These are phyloP conservation scores for Globisporangium ultimum DNA, from an alignment of 352 stramenopile species.

Conservation along the genomic window DNA sequence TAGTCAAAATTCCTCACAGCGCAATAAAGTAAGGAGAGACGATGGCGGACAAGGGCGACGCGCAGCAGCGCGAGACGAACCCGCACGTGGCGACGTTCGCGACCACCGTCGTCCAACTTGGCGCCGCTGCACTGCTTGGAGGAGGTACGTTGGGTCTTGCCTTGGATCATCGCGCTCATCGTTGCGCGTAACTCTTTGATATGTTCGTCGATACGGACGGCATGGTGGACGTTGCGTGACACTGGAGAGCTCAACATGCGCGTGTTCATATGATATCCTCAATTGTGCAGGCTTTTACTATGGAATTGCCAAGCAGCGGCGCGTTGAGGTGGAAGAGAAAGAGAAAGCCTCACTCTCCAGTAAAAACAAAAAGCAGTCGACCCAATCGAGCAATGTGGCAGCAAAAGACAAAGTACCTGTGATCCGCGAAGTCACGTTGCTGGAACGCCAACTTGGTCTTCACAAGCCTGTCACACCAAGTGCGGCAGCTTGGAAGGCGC, in stretches of 20 bases:
- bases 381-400: conserved; percentile 7
- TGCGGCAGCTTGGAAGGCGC: conserved; percentile 36
- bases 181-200: not conserved
- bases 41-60: not conserved
- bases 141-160: conserved; percentile 24
- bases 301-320: conserved; percentile 42
- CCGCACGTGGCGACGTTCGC: conserved; percentile 17
- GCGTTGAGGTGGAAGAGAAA: conserved; percentile 29
- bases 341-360: conserved; percentile 15
- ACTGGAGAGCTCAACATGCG: no score
- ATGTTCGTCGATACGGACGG: not conserved
- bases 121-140: conserved; percentile 35
- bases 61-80: not conserved
- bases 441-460: conserved; percentile 41
- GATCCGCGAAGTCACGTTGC: conserved; percentile 22
- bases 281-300: conserved; percentile 54
- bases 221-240: no score
- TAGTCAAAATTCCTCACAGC: no score
- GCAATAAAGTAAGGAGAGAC: not conserved
- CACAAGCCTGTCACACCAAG: conserved; percentile 30
- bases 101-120: conserved; percentile 27
- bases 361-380: conserved; percentile 2
- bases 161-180: not conserved
- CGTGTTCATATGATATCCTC: not conserved
- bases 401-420: conserved; percentile 10